Conservation (phyloP, 768 basidiomycete genomes). For the Imleria badia region DNA sequence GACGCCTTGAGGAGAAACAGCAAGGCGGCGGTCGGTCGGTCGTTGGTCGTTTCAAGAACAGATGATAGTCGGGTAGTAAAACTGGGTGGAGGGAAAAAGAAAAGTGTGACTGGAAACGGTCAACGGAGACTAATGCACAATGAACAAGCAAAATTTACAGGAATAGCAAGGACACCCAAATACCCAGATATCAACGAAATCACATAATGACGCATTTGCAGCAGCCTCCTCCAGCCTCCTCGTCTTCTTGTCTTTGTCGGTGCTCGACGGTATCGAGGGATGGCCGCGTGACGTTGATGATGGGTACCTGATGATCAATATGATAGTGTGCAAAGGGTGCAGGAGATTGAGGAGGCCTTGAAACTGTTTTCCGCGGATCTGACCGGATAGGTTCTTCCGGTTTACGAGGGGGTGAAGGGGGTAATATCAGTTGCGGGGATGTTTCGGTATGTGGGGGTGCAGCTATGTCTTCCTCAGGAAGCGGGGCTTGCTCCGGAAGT, state of each 20-base stretch:
- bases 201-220: slow-evolving; percentile 88
- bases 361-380: slow-evolving; percentile 11
- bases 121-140: slow-evolving; percentile 14
- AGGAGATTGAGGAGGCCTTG: slow-evolving; percentile 48
- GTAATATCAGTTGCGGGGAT: slow-evolving; percentile 13
- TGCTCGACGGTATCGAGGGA: slow-evolving; percentile 29
- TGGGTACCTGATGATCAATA: slow-evolving; percentile 28
- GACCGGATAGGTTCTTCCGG: slow-evolving; percentile 30
- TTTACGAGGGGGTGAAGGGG: slow-evolving; percentile 31
- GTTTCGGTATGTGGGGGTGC: not conserved
- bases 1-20: not conserved
- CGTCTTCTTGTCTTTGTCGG: slow-evolving; percentile 33
- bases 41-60: slow-evolving; percentile 15
- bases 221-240: slow-evolving; percentile 56
- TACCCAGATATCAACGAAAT: slow-evolving; percentile 32
- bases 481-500: slow-evolving; percentile 29
- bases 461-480: slow-evolving; percentile 10
- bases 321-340: slow-evolving; percentile 65
- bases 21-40: slow-evolving; percentile 10
- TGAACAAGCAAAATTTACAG: slow-evolving; percentile 23
- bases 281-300: slow-evolving; percentile 31
- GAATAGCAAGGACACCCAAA: slow-evolving; percentile 25
- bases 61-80: slow-evolving; percentile 7
- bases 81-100: not conserved
- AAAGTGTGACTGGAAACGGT: slow-evolving; percentile 1